A percentile compares a stretch with the other conserved stretches of the same genome.
These are phyloP conservation scores for Ascochyta lentis DNA, from an alignment of 2,329 filamentous ascomycete genomes.

Conservation along the genomic window DNA sequence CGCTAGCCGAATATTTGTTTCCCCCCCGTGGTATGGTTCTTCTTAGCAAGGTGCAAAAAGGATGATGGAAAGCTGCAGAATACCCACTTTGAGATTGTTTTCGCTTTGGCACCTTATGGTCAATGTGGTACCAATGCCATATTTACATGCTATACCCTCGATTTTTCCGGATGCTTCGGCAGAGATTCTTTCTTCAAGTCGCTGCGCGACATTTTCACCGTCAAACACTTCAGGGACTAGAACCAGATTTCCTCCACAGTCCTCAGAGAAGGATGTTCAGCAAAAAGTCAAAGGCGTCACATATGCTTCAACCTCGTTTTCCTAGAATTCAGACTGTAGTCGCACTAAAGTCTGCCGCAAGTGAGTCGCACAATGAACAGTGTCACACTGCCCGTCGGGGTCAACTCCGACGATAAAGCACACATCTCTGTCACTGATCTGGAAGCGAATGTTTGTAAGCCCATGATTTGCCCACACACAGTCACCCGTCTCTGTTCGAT, in stretches of 20 bases:
- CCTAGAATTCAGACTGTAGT: constrained; percentile 8
- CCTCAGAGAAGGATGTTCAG: neutral
- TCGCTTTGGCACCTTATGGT: constrained; percentile 24
- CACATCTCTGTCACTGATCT: constrained; percentile 12
- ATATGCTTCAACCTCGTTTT: constrained; percentile 10
- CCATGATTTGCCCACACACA: neutral
- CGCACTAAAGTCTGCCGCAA: constrained; percentile 9
- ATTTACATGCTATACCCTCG: neutral
- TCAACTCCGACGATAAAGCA: constrained; percentile 28
- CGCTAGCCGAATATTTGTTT: constrained; percentile 8
- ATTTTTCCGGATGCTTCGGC: neutral
- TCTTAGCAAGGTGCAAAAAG: constrained; percentile 42
- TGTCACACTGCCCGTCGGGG: constrained; percentile 23
- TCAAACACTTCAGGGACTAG: neutral
- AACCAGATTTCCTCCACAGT: neutral
- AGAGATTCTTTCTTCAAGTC: neutral
- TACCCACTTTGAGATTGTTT: constrained; percentile 41
- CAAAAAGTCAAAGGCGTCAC: neutral
- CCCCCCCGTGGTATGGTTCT: constrained; percentile 23
- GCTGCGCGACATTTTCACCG: neutral
- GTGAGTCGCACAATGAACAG: neutral
- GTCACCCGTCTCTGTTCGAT: neutral
- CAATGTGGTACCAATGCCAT: constrained; percentile 32
- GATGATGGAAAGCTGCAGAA: constrained; percentile 35
- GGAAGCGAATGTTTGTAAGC: constrained; percentile 9